phyloP scores from a whole-genome alignment of 2,329 filamentous ascomycete species.

The Microsporum ferrugineum region DNA sequence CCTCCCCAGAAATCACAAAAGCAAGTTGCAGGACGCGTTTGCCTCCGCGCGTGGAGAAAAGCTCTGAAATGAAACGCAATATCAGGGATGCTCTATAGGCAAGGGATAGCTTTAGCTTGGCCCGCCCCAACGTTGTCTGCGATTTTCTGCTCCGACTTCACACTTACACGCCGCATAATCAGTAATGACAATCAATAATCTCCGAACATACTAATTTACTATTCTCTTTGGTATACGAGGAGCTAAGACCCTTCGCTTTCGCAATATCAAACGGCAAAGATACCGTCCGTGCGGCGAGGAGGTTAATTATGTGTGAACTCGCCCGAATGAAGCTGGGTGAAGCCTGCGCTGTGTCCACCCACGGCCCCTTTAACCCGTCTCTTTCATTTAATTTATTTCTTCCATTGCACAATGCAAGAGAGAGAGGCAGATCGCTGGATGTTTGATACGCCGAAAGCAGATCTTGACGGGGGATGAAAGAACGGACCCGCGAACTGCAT shows the following conservation, averaged over 20 bases:
- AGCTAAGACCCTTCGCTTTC: not conserved
- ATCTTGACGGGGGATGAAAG: not conserved
- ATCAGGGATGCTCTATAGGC: not conserved
- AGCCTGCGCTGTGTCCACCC: not conserved
- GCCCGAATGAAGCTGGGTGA: not conserved
- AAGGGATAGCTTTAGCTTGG: not conserved
- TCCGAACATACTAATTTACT: not conserved
- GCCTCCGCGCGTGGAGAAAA: not conserved
- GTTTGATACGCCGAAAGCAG: not conserved
- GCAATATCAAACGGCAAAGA: not conserved
- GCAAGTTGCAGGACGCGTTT: not conserved
- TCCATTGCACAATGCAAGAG: not conserved
- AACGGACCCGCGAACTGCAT: not conserved
- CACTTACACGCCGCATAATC: not conserved
- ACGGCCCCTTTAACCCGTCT: not conserved
- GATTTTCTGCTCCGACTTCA: not conserved
- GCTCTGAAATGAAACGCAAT: conserved; percentile 2
- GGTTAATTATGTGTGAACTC: not conserved
- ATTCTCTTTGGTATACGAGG: not conserved
- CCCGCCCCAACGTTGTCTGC: not conserved
- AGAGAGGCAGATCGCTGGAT: not conserved
- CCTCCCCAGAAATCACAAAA: not conserved
- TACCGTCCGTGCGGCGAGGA: not conserved
- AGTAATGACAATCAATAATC: not conserved
- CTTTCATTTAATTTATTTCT: conserved; percentile 1